phyloP scores from a whole-genome alignment of 2,329 filamentous ascomycete genomes.

The Epichloe sp. region DNA sequence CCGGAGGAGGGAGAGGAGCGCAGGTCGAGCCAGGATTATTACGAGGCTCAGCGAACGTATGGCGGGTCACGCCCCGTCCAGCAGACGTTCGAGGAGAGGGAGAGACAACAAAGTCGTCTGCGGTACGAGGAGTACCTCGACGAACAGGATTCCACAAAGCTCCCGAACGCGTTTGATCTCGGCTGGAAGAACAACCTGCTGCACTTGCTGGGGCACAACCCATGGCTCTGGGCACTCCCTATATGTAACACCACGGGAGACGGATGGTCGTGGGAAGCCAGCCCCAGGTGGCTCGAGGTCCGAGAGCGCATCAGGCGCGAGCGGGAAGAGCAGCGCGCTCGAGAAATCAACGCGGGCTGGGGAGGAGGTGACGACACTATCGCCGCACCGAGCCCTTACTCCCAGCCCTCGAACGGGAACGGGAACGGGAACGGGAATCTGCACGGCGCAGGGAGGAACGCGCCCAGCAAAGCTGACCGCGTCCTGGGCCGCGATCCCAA shows the following conservation, averaged over 20 bases:
- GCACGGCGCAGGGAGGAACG: constrained; percentile 19
- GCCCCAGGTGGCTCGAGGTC: constrained; percentile 61
- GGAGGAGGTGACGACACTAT: constrained; percentile 25
- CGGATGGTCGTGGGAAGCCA: constrained; percentile 90
- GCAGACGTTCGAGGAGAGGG: constrained; percentile 40
- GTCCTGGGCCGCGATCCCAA: constrained; percentile 44
- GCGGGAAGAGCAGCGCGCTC: constrained; percentile 44
- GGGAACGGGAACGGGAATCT: background rate
- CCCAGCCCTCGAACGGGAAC: constrained; percentile 1
- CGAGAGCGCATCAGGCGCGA: constrained; percentile 48
- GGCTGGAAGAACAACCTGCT: constrained; percentile 67
- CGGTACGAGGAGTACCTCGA: constrained; percentile 66
- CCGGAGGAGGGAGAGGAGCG: constrained; percentile 67
- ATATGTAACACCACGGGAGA: constrained; percentile 78
- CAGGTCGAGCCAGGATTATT: constrained; percentile 14
- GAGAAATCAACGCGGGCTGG: constrained; percentile 58
- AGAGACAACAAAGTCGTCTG: constrained; percentile 39
- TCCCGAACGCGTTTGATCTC: constrained; percentile 89
- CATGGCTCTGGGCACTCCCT: constrained; percentile 65
- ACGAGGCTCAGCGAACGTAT: constrained; percentile 3
- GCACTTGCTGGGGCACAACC: constrained; percentile 68
- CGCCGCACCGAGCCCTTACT: background rate
- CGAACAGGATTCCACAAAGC: constrained; percentile 72
- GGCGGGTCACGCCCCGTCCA: constrained; percentile 28
- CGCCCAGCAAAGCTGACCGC: constrained; percentile 44